Evolutionary conservation across 352 stramenopile genomes (phyloP), one percentile per base, ranked within the genome.

Genomic region (Pythium phragmiticola): DNA sequence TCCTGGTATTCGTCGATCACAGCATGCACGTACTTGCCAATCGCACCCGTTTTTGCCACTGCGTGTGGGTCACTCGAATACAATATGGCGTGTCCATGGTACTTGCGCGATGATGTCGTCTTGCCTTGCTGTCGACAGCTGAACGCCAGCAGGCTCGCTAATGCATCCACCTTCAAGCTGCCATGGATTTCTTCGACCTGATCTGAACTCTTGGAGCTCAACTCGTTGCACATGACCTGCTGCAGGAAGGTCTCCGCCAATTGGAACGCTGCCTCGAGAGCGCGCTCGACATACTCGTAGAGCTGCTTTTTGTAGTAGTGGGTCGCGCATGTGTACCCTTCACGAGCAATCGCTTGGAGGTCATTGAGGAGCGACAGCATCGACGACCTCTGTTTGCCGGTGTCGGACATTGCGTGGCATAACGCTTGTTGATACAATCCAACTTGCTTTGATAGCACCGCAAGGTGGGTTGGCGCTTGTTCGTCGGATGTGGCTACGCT

Each of bases 221-320:
- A 4, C 2, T 75, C 63, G 39, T 70, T 76, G 62, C 77, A 82
- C 77, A 90, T 85, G 2, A 89, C 65, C 55, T 87, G 82, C 55
- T 92, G 76, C 17, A 90, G 60, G 52, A 83, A 90, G 43, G 66
- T 79, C 58, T 89, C 77, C 0, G 64, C 63, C 28, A 90, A 46
- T 16, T 76, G 70, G 23, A 92, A 88, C 12, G 74, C 63, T n/a
- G 67, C 65, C 7, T 68, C 70, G 30, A 92, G 56, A 42, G 71
- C 68, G 37, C 59, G 70, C 37, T 81, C 71, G 19, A 78, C 87
- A 9, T 70, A 68, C 36, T 62, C 64, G 37, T 75, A 73, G 17
- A 78, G 71, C 9, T 74, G 63, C 23, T 50, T 60, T 58, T 89
- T 87, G 63, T 83, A 92, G 39, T 75, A 85, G 12, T 54, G 57